Evolutionary conservation across 2,329 filamentous ascomycete species (phyloP).

Genomic region (Scedosporium dehoogii): DNA sequence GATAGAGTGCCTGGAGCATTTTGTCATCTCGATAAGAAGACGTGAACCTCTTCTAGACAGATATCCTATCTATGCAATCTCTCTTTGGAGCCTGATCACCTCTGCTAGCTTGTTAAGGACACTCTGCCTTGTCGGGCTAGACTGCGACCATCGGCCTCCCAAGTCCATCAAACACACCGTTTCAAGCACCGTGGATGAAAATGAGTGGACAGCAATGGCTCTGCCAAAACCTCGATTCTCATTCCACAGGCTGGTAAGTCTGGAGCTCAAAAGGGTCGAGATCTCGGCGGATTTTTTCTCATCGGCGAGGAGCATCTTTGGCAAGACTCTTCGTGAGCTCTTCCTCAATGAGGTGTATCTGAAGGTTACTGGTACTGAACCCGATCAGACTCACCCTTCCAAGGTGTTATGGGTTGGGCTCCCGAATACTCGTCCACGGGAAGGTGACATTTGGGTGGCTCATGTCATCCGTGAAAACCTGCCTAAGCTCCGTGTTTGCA

Average conservation of each 20-base stretch:
- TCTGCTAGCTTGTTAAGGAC: slow-evolving; percentile 33
- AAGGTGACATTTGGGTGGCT: slow-evolving; percentile 31
- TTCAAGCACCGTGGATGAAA: neutral
- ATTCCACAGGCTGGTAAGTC: slow-evolving; percentile 26
- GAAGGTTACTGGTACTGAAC: slow-evolving; percentile 26
- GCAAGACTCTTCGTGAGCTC: slow-evolving; percentile 30
- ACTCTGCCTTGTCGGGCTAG: slow-evolving; percentile 36
- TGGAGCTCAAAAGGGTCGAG: slow-evolving; percentile 34
- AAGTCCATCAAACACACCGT: slow-evolving; percentile 25
- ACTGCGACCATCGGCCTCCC: slow-evolving; percentile 27
- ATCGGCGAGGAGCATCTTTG: slow-evolving; percentile 23
- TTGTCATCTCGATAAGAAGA: slow-evolving; percentile 31
- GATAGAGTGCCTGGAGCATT: slow-evolving; percentile 29
- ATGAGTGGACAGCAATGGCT: slow-evolving; percentile 28
- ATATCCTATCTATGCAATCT: slow-evolving; percentile 29
- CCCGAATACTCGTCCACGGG: slow-evolving; percentile 28
- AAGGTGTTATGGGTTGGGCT: slow-evolving; percentile 34
- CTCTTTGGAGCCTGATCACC: slow-evolving; percentile 39
- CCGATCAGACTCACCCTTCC: slow-evolving; percentile 20
- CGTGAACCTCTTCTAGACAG: slow-evolving; percentile 30
- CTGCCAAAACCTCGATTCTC: slow-evolving; percentile 26
- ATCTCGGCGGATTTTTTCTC: slow-evolving; percentile 25
- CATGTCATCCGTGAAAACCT: slow-evolving; percentile 26
- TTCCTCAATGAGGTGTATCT: slow-evolving; percentile 36
- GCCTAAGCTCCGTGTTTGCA: slow-evolving; percentile 28